Base-by-base conservation (phyloP, 2,329 filamentous ascomycete genomes). In the Diaporthe citri region DNA sequence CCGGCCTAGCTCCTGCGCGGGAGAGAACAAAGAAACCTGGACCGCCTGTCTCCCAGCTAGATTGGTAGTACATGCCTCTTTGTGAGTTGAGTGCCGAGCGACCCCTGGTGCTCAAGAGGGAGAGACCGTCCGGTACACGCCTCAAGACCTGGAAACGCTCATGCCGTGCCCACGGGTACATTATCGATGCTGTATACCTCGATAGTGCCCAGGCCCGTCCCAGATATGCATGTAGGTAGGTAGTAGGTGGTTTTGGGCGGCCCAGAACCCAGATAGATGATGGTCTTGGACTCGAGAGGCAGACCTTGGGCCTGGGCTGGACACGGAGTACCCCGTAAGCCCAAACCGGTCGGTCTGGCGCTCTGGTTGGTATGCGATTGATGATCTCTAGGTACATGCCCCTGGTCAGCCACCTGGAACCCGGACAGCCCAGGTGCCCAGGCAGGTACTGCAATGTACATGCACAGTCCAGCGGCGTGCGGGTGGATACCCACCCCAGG, bases 361-460 rank as follows among this genome's bases (percentile, higher is more conserved):
- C 59, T 46, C 57, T 64, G 59, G 59, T 46, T 34, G 64, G 46
- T 52, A 67, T 67, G 64, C 64, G 64, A 67, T 67, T 67, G 64
- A 52, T 67, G 31, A 52, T 67, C 64, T 28, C 64, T 41, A 52
- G 62, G 62, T 52, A 52, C 46, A 28, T 67, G 46, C 62, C 62
- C 62, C 62, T 67, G 46, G 62, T 67, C 46, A 6, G 46, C 64
- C 64, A 52, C 46, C 64, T 67, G 46, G 46, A 52, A 52, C 64
- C 64, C 15, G 43, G 62, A 48, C 64, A 31, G 31, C 31, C 46
- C 12, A 43, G 39, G 59, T 39, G 31, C 31, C 46, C 12, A 43
- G 39, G 59, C 59, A 52, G 64, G 64, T 67, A 67, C 64, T 67
- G 64, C 64, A 67, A 52, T 52, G 64, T 67, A 67, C 62, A 67